Conservation (phyloP, 2,329 filamentous ascomycete genomes). For the Tolypocladium guangdongense region DNA sequence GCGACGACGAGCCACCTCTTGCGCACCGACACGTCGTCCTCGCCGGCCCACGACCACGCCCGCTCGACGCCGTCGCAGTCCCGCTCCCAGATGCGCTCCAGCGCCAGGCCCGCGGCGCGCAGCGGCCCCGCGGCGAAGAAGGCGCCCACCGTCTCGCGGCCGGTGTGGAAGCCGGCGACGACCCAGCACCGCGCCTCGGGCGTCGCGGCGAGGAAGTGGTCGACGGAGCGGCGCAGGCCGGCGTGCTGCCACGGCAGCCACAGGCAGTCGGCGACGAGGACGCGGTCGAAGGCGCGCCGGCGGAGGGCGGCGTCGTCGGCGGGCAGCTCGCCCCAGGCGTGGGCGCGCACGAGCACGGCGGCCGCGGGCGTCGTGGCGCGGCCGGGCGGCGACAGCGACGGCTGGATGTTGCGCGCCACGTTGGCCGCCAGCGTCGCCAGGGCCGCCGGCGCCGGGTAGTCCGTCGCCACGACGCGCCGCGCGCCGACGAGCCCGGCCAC, state of each 20-base stretch:
- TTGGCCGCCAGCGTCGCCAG: constrained; percentile 49
- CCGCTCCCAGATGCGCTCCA: constrained; percentile 58
- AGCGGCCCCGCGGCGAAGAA: constrained; percentile 49
- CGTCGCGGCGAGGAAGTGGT: constrained; percentile 42
- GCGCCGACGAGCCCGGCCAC: constrained; percentile 38
- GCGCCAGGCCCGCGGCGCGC: constrained; percentile 18
- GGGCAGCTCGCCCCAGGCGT: constrained; percentile 50
- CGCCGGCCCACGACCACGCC: constrained; percentile 49
- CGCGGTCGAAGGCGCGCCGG: constrained; percentile 39
- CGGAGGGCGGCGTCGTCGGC: constrained; percentile 16
- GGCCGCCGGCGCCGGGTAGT: constrained; percentile 54
- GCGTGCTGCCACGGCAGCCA: constrained; percentile 66
- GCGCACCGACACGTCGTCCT: constrained; percentile 50
- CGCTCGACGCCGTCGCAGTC: constrained; percentile 54
- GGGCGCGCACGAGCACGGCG: constrained; percentile 40
- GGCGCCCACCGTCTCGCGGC: constrained; percentile 49
- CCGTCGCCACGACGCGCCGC: constrained; percentile 45
- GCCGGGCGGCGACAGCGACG: constrained; percentile 20
- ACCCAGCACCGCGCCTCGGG: constrained; percentile 44
- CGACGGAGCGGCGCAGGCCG: constrained; percentile 52
- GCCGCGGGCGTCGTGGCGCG: constrained; percentile 4
- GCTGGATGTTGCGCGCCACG: constrained; percentile 37
- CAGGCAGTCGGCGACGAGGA: constrained; percentile 62
- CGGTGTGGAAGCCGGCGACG: constrained; percentile 65
- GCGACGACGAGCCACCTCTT: constrained; percentile 63